Evolutionary conservation across 106 monocot species (phyloP), one percentile per base, ranked within the genome.

Genomic region (Acorus gramineus): DNA sequence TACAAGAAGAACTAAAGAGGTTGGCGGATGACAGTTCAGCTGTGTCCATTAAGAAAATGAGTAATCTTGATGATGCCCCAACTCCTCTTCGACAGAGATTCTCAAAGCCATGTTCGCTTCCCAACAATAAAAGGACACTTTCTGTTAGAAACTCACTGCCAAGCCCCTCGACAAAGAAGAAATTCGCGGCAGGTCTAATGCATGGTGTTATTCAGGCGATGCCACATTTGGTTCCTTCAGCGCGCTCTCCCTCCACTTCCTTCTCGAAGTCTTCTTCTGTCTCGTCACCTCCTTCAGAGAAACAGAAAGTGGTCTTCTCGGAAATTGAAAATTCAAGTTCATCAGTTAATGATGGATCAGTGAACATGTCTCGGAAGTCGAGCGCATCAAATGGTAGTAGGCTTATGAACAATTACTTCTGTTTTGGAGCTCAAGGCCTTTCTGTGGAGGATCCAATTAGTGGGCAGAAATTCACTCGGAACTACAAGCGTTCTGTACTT

Each of bases 151-250:
- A 11, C 44, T 61, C 66, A 2, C 61, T 65, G 49, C 82, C 89
- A 6, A 86, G 93, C 57, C 85, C 85, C 4, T 67, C 81, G 0
- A 70, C 78, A 0, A 89, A 79, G 73, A 89, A 84, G 78, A 93
- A 75, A 63, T 75, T 86, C 45, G 49, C 89, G 2, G 73, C 79
- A 6, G 74, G 81, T 4, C 64, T 93, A 6, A 81, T 77, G 71
- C 93, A 93, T 3, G 93, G 89, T 6, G 85, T 89, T 14, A 79
- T 81, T 11, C 81, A 83, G 73, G 76, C 80, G 14, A 86, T 86
- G 83, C 85, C 93, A 8, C 83, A 85, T 48, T 48, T 86, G 7
- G 74, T 74, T 44, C 71, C 73, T 3, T 42, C 62, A 7, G 3
- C 53, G 44, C 50, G 47, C 10, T 61, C 82, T 2, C 62, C 83